phyloP scores from a whole-genome alignment of 176 grass and related monocot species.

The Guadua angustifolia region DNA sequence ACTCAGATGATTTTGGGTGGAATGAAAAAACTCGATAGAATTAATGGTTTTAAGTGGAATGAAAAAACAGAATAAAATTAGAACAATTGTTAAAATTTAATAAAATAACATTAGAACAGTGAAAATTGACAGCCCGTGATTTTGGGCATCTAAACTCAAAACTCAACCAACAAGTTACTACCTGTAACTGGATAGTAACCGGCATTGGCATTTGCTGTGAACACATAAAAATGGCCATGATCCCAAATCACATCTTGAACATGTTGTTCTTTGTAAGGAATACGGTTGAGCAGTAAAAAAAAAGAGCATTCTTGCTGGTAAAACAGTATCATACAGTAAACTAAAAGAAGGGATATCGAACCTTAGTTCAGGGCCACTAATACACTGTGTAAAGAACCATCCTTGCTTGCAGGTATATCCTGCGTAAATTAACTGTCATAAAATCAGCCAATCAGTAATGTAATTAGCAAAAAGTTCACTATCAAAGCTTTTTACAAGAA shows the following conservation, averaged over 20 bases:
- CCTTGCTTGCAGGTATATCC: slow-evolving; percentile 98
- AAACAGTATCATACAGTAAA: slow-evolving; percentile 9
- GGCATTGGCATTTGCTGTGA: neutral
- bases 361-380: slow-evolving; percentile 85
- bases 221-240: slow-evolving; percentile 1
- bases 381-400: slow-evolving; percentile 97
- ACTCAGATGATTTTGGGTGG: neutral
- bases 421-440: slow-evolving; percentile 97
- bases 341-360: slow-evolving; percentile 35
- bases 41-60: neutral
- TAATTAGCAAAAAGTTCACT: slow-evolving; percentile 24
- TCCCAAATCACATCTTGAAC: slow-evolving; percentile 18
- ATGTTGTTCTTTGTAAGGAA: slow-evolving; percentile 11
- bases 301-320: neutral
- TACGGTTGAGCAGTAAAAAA: neutral
- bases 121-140: slow-evolving; percentile 11
- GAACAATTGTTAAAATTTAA: neutral
- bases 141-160: slow-evolving; percentile 23
- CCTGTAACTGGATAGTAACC: slow-evolving; percentile 14
- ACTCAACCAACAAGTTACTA: neutral
- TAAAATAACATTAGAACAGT: slow-evolving; percentile 18
- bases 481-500: neutral
- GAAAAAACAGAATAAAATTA: slow-evolving; percentile 11
- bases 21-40: slow-evolving; percentile 12
- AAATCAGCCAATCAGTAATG: slow-evolving; percentile 67